Evolutionary conservation across 2,329 filamentous ascomycete genomes (phyloP).

Genomic region (Fusarium cyanostomum): DNA sequence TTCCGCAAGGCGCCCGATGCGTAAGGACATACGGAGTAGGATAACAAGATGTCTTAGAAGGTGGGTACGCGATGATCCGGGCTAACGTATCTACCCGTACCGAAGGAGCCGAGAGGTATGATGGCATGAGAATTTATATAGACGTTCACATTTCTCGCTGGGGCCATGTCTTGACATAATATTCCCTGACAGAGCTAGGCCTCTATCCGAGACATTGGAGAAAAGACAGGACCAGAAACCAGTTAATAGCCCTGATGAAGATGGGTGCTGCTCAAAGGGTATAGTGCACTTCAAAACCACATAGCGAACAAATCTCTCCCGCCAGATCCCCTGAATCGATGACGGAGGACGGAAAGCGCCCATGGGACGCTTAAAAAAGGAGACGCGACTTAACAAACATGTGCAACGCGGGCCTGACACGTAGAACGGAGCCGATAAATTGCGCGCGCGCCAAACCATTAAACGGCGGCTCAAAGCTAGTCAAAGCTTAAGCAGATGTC

Average conservation of each 20-base stretch:
- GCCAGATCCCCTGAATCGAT: background rate
- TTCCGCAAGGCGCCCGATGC: slow-evolving; percentile 6
- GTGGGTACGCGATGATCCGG: slow-evolving; percentile 1
- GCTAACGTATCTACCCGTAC: slow-evolving; percentile 23
- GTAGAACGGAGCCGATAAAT: slow-evolving; percentile 13
- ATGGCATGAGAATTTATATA: background rate
- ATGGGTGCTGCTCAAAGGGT: background rate
- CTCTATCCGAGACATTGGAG: too few relatives aligned
- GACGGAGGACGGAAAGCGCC: slow-evolving; percentile 10
- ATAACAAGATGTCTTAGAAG: slow-evolving; percentile 6
- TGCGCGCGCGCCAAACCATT: slow-evolving; percentile 22
- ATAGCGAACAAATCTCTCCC: background rate
- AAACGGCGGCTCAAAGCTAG: background rate
- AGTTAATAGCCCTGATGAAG: background rate
- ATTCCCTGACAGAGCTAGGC: too few relatives aligned
- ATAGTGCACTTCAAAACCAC: background rate
- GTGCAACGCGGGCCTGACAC: slow-evolving; percentile 21
- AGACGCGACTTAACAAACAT: slow-evolving; percentile 24
- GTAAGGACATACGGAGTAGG: slow-evolving; percentile 7
- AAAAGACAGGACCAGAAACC: too few relatives aligned
- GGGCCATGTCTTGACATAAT: too few relatives aligned
- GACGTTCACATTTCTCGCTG: too few relatives aligned
- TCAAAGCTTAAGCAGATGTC: slow-evolving; percentile 22
- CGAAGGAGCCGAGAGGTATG: slow-evolving; percentile 6
- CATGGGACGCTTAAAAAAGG: slow-evolving; percentile 10